Evolutionary conservation across 2,329 filamentous ascomycete genomes (phyloP).

Genomic region (Zopfia rhizophila): DNA sequence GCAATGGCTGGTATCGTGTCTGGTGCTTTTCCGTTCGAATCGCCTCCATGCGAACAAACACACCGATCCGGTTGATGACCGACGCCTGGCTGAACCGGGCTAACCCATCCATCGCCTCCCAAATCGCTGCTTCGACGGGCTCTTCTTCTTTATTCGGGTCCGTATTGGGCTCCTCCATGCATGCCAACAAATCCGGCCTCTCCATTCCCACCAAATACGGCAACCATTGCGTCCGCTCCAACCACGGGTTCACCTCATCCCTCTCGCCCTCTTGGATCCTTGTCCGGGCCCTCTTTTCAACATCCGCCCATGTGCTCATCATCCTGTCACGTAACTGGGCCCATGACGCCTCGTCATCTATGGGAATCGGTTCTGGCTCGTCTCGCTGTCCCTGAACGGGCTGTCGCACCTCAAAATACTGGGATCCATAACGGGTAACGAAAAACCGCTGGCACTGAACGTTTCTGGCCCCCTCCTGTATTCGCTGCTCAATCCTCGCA

Average conservation of each 20-base stretch:
- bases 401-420: conserved; percentile 22
- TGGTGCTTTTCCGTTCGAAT: conserved; percentile 30
- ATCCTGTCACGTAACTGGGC: conserved; percentile 14
- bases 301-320: conserved; percentile 15
- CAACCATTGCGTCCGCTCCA: conserved; percentile 20
- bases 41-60: conserved; percentile 28
- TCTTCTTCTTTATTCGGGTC: conserved; percentile 18
- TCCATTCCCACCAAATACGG: conserved; percentile 28
- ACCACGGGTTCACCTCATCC: conserved; percentile 24
- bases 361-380: conserved; percentile 7
- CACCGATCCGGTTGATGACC: conserved; percentile 13
- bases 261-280: conserved; percentile 20
- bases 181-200: conserved; percentile 23
- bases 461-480: conserved; percentile 6
- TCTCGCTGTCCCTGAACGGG: neutral
- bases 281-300: conserved; percentile 16
- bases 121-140: conserved; percentile 24
- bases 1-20: conserved; percentile 25
- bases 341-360: conserved; percentile 17
- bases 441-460: conserved; percentile 19
- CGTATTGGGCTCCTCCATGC: conserved; percentile 21
- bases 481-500: conserved; percentile 1
- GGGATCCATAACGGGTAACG: conserved; percentile 11
- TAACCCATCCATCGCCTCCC: conserved; percentile 24
- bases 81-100: conserved; percentile 23